phyloP scores from a whole-genome alignment of 179 eudicot genomes.

The Corrigiola litoralis region DNA sequence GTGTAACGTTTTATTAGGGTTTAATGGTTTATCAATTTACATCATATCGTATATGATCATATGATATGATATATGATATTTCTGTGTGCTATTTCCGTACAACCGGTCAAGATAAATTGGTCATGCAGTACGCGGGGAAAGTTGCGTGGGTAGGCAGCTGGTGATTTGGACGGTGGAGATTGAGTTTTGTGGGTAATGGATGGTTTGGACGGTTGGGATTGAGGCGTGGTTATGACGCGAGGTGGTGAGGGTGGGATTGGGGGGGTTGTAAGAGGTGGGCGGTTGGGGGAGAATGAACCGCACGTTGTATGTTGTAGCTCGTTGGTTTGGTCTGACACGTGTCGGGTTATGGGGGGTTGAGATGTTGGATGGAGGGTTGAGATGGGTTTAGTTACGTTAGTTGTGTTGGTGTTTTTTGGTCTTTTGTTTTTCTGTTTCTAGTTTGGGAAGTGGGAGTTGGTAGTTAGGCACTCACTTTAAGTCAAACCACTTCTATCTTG shows the following conservation, averaged over 20 bases:
- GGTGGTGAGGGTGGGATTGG: background rate
- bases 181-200: no score
- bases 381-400: background rate
- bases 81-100: background rate
- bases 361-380: background rate
- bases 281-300: background rate
- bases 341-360: background rate
- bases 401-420: background rate
- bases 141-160: no score
- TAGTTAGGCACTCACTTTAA: no score
- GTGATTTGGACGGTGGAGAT: background rate
- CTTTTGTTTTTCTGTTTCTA: no score
- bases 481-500: no score
- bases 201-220: background rate
- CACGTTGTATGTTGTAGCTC: background rate
- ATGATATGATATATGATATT: constrained; percentile 4
- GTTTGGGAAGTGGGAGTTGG: no score
- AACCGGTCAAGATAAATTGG: no score
- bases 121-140: no score
- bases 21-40: no score
- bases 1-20: constrained; percentile 32
- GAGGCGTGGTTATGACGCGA: background rate
- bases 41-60: no score
- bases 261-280: no score
- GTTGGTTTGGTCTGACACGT: background rate